Conservation (phyloP, 805 yeast genomes). For the Candida gorgasii region DNA sequence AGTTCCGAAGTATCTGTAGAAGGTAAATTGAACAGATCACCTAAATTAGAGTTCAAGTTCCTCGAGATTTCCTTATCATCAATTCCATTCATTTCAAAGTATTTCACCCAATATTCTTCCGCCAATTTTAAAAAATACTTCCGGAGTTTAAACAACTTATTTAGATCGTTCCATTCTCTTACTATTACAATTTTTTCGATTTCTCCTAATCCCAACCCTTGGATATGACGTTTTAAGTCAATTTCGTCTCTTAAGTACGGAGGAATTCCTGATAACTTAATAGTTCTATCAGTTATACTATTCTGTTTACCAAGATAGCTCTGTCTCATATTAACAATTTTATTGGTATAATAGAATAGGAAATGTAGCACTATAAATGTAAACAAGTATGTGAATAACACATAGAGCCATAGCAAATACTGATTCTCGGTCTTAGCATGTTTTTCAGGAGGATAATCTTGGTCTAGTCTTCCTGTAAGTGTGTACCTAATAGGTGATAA, state of each 20-base stretch:
- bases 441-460: conserved; percentile 24
- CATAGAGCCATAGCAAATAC: conserved; percentile 80
- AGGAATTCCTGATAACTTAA: conserved; percentile 86
- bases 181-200: conserved; percentile 79
- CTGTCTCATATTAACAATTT: conserved; percentile 79
- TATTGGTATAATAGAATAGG: conserved; percentile 67
- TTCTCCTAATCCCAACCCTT: conserved; percentile 74
- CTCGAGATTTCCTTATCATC: conserved; percentile 24
- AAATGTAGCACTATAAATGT: conserved; percentile 64
- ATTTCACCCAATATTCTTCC: conserved; percentile 74
- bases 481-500: conserved; percentile 84
- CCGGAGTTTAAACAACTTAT: conserved; percentile 63
- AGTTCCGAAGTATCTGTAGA: conserved; percentile 17
- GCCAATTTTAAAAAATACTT: conserved; percentile 51
- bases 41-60: conserved; percentile 27
- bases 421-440: conserved; percentile 31
- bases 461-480: conserved; percentile 64
- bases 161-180: conserved; percentile 80
- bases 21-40: conserved; percentile 28
- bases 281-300: conserved; percentile 88
- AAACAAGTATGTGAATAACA: conserved; percentile 82
- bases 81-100: conserved; percentile 45
- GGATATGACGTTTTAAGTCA: conserved; percentile 73
- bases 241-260: conserved; percentile 70
- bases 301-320: conserved; percentile 79